Evolutionary conservation across 257 asterid species (phyloP), one percentile per base, ranked within the genome.

Genomic region (Ajuga chamaepitys): DNA sequence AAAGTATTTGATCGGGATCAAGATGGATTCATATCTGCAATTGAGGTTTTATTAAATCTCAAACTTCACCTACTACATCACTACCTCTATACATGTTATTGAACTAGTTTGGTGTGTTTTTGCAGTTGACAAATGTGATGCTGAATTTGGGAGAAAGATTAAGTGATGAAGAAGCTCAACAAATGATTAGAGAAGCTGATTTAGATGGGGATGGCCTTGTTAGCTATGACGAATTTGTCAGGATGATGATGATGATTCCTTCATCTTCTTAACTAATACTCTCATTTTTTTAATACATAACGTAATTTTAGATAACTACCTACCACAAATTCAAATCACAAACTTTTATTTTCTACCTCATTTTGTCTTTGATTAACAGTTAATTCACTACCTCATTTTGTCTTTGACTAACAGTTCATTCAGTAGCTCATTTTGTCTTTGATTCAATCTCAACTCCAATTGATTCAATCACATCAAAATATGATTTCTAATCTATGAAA

Each of bases 151-250:
- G 96, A 61, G 96, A 88, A 62, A 81, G 88, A 77, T 52, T 88
- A 40, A 88, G 82, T 1, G 90, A 88, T 45, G 93, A 86, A 78
- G 96, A 88, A 70, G 95, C 95, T 0, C 82, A 82, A 7, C 95
- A 88, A 53, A 88, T 88, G 95, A 88, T 88, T 28, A 79, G 84
- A 79, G 96, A 82, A 65, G 96, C 95, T 4, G 96, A 88, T 71
- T 54, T 82, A 53, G 90, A 88, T 75, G 95, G 96, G 60, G 96
- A 88, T 67, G 96, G 96, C 3, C 74, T 86, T 9, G 95, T 88
- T 14, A 86, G 95, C 81, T 88, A 80, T 25, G 96, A 86, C 1
- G 96, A 88, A 59, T 88, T 88, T 75, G 90, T 72, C 26, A 84
- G 89, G 77, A 81, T 86, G 81, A 74, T 79, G 62, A 30, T 56